Conservation (phyloP, 2,329 filamentous ascomycete species). For the Phialemoniopsis sp. region DNA sequence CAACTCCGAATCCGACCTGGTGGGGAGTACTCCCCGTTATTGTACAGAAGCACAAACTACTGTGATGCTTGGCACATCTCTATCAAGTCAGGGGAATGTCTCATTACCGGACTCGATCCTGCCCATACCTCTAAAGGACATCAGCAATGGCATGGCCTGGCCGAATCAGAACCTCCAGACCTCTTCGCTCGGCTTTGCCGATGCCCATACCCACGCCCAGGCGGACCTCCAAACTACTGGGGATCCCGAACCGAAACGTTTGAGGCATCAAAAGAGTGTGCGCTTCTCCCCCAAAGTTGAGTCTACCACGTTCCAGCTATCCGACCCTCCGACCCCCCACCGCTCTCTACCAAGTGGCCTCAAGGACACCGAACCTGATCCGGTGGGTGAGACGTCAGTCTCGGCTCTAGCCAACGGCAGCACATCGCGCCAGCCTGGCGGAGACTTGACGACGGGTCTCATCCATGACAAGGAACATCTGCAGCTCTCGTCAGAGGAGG, state of each 20-base stretch:
- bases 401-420: not conserved
- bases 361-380: slow-evolving; percentile 8
- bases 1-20: slow-evolving; percentile 45
- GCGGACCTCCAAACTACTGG: not conserved
- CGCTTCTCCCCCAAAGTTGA: slow-evolving; percentile 66
- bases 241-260: slow-evolving; percentile 5
- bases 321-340: slow-evolving; percentile 45
- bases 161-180: not conserved
- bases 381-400: not conserved
- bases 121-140: no score
- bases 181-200: no score
- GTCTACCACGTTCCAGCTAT: slow-evolving; percentile 54
- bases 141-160: not conserved
- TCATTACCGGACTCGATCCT: no score
- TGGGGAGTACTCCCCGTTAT: not conserved
- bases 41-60: no score
- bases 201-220: slow-evolving; percentile 1
- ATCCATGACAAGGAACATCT: slow-evolving; percentile 69
- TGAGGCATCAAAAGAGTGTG: slow-evolving; percentile 58
- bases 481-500: slow-evolving; percentile 86
- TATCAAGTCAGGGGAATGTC: no score
- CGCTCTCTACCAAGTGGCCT: slow-evolving; percentile 6
- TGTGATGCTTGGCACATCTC: no score
- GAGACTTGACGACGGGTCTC: slow-evolving; percentile 4
- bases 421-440: no score